Evolutionary conservation across 495 filamentous ascomycete species (phyloP).

Genomic region (Annulohypoxylon stygium): DNA sequence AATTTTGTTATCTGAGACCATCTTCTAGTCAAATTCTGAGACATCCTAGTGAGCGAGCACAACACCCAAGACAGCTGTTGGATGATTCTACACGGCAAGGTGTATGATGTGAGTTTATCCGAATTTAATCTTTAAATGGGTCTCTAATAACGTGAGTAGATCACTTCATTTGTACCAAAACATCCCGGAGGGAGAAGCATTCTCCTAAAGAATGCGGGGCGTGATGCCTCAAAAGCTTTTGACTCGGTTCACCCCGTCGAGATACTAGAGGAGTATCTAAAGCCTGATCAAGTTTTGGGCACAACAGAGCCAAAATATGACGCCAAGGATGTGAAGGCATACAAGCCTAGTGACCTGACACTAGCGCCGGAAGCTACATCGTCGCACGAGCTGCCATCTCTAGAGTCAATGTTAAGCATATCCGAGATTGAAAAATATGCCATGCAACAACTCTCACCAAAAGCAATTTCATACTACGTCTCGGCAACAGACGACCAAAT

Average conservation of each 20-base stretch:
- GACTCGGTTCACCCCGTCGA: conserved; percentile 83
- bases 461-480: conserved; percentile 87
- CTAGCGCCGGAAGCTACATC: conserved; percentile 62
- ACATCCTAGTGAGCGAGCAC: conserved; percentile 67
- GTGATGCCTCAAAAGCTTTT: conserved; percentile 83
- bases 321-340: conserved; percentile 54
- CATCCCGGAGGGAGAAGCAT: conserved; percentile 85
- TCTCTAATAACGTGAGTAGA: no score
- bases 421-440: conserved; percentile 68
- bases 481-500: conserved; percentile 81
- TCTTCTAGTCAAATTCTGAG: neutral
- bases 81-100: conserved; percentile 79
- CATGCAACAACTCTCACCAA: conserved; percentile 72
- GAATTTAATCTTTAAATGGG: no score
- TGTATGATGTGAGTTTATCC: conserved; percentile 85
- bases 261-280: conserved; percentile 75
- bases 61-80: conserved; percentile 77
- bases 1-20: neutral
- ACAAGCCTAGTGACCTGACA: conserved; percentile 66
- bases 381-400: conserved; percentile 60
- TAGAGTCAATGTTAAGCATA: conserved; percentile 77
- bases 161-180: conserved; percentile 72
- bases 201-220: conserved; percentile 78
- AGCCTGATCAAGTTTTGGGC: conserved; percentile 65
- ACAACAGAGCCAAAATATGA: conserved; percentile 8